Evolutionary conservation across 208 protist genomes (phyloP).

Genomic region (Vickermania spadyakhi): DNA sequence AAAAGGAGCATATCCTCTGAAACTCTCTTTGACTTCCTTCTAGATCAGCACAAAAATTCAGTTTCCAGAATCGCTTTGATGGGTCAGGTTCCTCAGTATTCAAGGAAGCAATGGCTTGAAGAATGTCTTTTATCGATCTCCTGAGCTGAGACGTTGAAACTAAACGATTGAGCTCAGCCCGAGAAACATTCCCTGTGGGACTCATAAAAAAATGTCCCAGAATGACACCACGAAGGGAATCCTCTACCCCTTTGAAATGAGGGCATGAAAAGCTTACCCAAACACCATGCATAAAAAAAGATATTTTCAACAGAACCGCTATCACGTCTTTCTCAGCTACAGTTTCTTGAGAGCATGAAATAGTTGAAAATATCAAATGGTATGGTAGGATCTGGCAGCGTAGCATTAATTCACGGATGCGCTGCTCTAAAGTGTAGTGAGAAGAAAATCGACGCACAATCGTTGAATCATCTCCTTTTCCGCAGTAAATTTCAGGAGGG

Average conservation of each 20-base stretch:
- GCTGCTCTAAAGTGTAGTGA: conserved; percentile 29
- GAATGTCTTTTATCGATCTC: conserved; percentile 53
- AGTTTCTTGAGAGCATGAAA: conserved; percentile 7
- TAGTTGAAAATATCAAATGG: conserved; percentile 9
- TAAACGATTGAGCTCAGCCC: conserved; percentile 49
- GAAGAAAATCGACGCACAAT: conserved; percentile 61
- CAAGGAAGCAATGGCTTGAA: conserved; percentile 39
- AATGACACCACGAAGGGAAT: conserved; percentile 65
- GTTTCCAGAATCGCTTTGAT: conserved; percentile 46
- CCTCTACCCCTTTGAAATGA: conserved; percentile 47
- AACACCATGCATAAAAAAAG: conserved; percentile 78
- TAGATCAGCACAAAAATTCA: conserved; percentile 38
- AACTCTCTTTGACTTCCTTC: conserved; percentile 3
- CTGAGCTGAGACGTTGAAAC: conserved; percentile 22
- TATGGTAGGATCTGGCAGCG: conserved; percentile 63
- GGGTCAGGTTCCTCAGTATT: conserved; percentile 38
- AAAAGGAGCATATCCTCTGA: conserved; percentile 27
- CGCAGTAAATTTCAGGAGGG: conserved; percentile 66
- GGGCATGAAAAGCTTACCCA: conserved; percentile 53
- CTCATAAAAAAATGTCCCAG: conserved; percentile 60
- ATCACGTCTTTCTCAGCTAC: conserved; percentile 34
- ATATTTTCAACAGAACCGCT: conserved; percentile 28
- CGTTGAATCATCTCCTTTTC: conserved; percentile 21
- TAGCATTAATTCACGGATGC: conserved; percentile 39
- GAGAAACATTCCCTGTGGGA: conserved; percentile 28